Conservation (phyloP, 257 asterid genomes). For the Euphrasia confusa region DNA sequence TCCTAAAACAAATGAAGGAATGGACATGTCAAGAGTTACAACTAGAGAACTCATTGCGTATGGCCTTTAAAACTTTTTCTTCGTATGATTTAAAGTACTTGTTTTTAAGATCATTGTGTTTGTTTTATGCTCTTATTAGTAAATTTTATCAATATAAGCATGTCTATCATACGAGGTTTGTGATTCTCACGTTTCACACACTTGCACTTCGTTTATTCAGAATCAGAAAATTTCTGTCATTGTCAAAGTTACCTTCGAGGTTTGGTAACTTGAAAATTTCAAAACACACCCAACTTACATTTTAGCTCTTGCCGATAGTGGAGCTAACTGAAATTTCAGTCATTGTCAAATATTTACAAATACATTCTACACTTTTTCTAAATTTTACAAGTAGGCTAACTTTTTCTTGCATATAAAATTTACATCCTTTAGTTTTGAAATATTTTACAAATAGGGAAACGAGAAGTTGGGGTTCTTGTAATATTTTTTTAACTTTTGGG, state of each 20-base stretch:
- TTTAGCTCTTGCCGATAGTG: no score
- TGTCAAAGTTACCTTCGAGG: background rate
- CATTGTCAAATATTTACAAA: no score
- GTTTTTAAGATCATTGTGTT: background rate
- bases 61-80: slow-evolving; percentile 26
- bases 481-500: no score
- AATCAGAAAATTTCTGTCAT: background rate
- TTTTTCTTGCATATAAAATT: no score
- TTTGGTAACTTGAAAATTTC: no score
- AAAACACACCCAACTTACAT: no score
- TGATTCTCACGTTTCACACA: slow-evolving; percentile 2
- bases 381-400: no score
- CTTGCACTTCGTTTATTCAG: background rate
- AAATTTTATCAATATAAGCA: slow-evolving; percentile 3
- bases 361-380: no score
- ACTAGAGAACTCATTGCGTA: slow-evolving; percentile 84
- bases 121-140: slow-evolving; percentile 6
- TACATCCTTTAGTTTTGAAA: no score
- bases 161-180: slow-evolving; percentile 1
- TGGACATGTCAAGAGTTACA: slow-evolving; percentile 83
- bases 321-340: no score
- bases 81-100: slow-evolving; percentile 4
- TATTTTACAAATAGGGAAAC: no score
- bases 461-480: no score
- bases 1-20: slow-evolving; percentile 83